These are phyloP conservation scores for Diaporthe vexans DNA, from an alignment of 2,329 filamentous ascomycete species.

Conservation along the genomic window DNA sequence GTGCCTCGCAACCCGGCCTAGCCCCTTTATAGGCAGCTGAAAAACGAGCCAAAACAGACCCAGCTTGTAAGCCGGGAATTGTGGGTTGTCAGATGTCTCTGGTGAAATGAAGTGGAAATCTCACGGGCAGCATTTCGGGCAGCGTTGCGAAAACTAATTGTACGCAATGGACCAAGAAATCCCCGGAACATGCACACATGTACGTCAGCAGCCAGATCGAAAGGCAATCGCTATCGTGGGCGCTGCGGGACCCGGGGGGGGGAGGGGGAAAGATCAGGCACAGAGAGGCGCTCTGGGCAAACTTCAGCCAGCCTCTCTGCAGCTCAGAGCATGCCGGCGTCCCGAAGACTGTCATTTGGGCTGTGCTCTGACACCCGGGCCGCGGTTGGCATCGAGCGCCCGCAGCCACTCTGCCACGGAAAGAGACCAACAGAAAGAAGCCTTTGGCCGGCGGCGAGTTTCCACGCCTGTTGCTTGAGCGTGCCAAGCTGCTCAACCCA, in stretches of 20 bases:
- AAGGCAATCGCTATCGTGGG: slow-evolving; percentile 12
- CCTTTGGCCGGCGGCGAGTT: not conserved
- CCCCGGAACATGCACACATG: not conserved
- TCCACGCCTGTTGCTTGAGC: slow-evolving; percentile 1
- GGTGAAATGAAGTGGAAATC: slow-evolving; percentile 42
- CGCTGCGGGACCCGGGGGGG: not conserved
- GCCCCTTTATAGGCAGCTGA: slow-evolving; percentile 33
- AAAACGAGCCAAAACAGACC: slow-evolving; percentile 30
- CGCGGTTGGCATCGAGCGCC: slow-evolving; percentile 2
- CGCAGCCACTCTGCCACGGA: slow-evolving; percentile 3
- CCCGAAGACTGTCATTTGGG: not conserved
- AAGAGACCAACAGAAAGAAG: not conserved
- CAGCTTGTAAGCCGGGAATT: slow-evolving; percentile 38
- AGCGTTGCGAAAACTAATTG: slow-evolving; percentile 6
- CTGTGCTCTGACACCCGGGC: slow-evolving; percentile 17
- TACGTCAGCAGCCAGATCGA: slow-evolving; percentile 21
- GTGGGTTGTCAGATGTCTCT: slow-evolving; percentile 44
- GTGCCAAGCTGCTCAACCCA: not conserved
- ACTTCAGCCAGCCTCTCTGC: slow-evolving; percentile 20
- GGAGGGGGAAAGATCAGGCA: not conserved
- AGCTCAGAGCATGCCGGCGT: not conserved
- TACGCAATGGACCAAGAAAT: not conserved
- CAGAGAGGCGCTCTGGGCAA: slow-evolving; percentile 4
- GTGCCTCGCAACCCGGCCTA: slow-evolving; percentile 12
- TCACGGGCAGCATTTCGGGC: slow-evolving; percentile 27